Percentiles rank a stretch among this genome's conserved stretches.
phyloP scores from a whole-genome alignment of 345 rosid species.

The Camelina laxa region DNA sequence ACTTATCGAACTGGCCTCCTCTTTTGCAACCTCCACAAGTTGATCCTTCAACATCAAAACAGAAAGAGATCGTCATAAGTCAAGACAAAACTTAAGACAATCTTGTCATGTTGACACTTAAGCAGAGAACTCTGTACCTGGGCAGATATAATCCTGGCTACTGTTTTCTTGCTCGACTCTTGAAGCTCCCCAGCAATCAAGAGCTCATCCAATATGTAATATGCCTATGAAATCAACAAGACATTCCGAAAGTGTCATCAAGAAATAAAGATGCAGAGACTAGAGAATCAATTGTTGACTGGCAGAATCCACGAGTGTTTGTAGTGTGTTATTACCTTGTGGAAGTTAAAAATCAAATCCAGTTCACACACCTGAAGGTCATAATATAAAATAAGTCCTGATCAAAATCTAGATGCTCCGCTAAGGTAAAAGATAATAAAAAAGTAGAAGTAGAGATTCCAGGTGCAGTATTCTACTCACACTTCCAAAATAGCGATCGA shows the following conservation, averaged over 20 bases:
- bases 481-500: slow-evolving; percentile 96
- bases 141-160: slow-evolving; percentile 82
- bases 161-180: slow-evolving; percentile 94
- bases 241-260: not conserved
- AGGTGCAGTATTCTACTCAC: slow-evolving; percentile 55
- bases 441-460: not conserved
- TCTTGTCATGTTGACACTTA: slow-evolving; percentile 3
- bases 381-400: slow-evolving; percentile 8
- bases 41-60: slow-evolving; percentile 63
- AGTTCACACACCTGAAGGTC: slow-evolving; percentile 81
- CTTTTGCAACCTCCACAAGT: slow-evolving; percentile 94
- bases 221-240: slow-evolving; percentile 61
- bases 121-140: slow-evolving; percentile 55
- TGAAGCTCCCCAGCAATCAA: slow-evolving; percentile 96
- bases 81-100: not conserved
- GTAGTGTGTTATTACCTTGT: slow-evolving; percentile 62
- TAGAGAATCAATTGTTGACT: not conserved
- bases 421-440: not conserved
- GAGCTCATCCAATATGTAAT: slow-evolving; percentile 88
- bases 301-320: not conserved
- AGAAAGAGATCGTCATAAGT: not conserved
- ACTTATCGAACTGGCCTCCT: slow-evolving; percentile 84
- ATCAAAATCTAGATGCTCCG: slow-evolving; percentile 12
- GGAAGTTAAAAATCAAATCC: slow-evolving; percentile 96
- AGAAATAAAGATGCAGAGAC: slow-evolving; percentile 15